Evolutionary conservation across 371 early-diverging fungal species (phyloP).

Genomic region (Hamiltosporidium tvaerminnensis): DNA sequence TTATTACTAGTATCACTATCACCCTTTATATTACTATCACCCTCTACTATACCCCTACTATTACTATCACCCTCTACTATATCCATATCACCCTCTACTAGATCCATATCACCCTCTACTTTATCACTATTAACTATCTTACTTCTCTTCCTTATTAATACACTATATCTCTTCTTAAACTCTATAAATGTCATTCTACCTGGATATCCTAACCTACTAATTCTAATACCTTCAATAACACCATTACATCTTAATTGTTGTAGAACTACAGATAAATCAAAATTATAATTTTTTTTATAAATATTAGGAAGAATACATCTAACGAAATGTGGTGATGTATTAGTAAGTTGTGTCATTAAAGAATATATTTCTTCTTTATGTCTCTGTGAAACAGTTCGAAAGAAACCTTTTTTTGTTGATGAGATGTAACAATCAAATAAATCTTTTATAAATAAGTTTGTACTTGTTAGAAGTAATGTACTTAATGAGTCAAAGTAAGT

Average conservation of each 20-base stretch:
- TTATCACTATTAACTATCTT: neutral
- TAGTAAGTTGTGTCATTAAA: slow-evolving; percentile 71
- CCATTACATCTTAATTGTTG: slow-evolving; percentile 95
- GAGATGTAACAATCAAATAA: slow-evolving; percentile 62
- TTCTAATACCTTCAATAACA: slow-evolving; percentile 95
- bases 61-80: no score
- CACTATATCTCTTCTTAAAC: slow-evolving; percentile 79
- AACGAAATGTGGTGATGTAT: slow-evolving; percentile 92
- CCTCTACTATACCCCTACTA: no score
- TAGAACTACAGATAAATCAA: slow-evolving; percentile 67
- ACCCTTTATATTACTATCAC: neutral
- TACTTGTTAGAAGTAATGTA: slow-evolving; percentile 64
- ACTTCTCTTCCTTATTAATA: slow-evolving; percentile 54
- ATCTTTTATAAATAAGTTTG: slow-evolving; percentile 55
- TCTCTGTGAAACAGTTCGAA: slow-evolving; percentile 72
- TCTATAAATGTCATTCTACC: slow-evolving; percentile 76
- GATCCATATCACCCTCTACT: neutral
- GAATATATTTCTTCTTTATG: slow-evolving; percentile 79
- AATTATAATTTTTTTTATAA: slow-evolving; percentile 67
- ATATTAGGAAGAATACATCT: slow-evolving; percentile 95
- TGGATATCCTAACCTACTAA: slow-evolving; percentile 89
- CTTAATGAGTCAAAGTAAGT: slow-evolving; percentile 88
- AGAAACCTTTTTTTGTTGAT: slow-evolving; percentile 59
- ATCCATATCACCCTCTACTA: no score
- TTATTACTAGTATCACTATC: slow-evolving; percentile 68